These are phyloP conservation scores for Malus sieversii DNA, from an alignment of 306 rosid species.

Conservation along the genomic window DNA sequence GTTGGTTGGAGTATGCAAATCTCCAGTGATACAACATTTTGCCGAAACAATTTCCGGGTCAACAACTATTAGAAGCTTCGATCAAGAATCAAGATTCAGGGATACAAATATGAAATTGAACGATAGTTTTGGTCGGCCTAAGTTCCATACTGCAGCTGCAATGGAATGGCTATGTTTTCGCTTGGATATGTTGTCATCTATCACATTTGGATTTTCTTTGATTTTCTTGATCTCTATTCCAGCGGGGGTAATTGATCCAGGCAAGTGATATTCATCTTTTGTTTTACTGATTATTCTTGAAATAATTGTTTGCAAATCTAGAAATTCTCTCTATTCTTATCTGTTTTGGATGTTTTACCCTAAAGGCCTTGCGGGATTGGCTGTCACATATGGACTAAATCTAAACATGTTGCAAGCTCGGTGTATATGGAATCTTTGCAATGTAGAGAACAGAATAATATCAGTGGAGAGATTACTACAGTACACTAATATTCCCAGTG, in stretches of 20 bases:
- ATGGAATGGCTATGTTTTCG: slow-evolving; percentile 61
- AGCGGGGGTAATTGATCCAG: slow-evolving; percentile 46
- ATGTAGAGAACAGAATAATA: slow-evolving; percentile 70
- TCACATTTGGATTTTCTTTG: slow-evolving; percentile 49
- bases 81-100: slow-evolving; percentile 58
- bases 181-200: slow-evolving; percentile 48
- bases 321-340: neutral
- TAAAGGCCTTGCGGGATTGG: slow-evolving; percentile 78
- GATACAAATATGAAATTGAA: slow-evolving; percentile 47
- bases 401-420: slow-evolving; percentile 42
- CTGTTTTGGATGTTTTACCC: neutral
- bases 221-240: slow-evolving; percentile 59
- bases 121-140: slow-evolving; percentile 53
- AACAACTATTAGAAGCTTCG: slow-evolving; percentile 70
- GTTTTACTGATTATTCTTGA: neutral
- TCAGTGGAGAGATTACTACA: slow-evolving; percentile 84
- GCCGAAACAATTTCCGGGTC: slow-evolving; percentile 75
- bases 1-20: slow-evolving; percentile 75
- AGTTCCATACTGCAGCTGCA: slow-evolving; percentile 44
- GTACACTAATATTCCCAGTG: slow-evolving; percentile 56
- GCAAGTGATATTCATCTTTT: slow-evolving; percentile 19
- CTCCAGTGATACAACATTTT: slow-evolving; percentile 85
- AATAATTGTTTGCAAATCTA: neutral
- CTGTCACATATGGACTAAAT: slow-evolving; percentile 74
- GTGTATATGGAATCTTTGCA: slow-evolving; percentile 47